Conservation (phyloP, 129 eudicot genomes). For the Flaveria trinervia region DNA sequence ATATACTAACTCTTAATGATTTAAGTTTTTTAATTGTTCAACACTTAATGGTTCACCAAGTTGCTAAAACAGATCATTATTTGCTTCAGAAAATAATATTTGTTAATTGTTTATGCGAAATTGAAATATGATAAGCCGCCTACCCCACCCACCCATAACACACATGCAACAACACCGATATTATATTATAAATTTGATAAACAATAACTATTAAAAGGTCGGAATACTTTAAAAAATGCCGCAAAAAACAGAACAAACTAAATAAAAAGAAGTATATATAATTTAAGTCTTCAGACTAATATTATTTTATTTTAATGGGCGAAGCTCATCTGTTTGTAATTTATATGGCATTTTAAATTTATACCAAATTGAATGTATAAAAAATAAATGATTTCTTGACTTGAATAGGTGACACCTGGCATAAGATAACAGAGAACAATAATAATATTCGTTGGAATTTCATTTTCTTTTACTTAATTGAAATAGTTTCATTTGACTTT, state of each 20-base stretch:
- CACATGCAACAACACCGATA: conserved; percentile 27
- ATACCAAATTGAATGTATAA: not conserved
- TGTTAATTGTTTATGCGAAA: not conserved
- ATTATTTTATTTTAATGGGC: too few relatives aligned
- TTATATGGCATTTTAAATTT: conserved; percentile 10
- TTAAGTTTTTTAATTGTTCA: too few relatives aligned
- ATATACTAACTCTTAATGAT: too few relatives aligned
- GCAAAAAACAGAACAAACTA: not conserved
- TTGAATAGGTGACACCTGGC: conserved; percentile 24
- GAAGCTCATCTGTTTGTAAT: conserved; percentile 19
- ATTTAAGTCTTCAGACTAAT: not conserved
- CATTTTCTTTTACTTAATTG: not conserved
- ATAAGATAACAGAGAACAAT: not conserved
- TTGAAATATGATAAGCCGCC: not conserved
- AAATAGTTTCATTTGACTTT: not conserved
- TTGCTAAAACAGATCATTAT: too few relatives aligned
- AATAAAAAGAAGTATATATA: not conserved
- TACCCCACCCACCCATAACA: too few relatives aligned
- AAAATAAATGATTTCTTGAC: conserved; percentile 16
- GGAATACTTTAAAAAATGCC: not conserved
- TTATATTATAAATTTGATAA: conserved; percentile 10
- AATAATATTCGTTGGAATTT: not conserved
- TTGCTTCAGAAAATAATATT: not conserved
- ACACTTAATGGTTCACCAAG: too few relatives aligned
- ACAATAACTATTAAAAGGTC: not conserved